Percentiles rank a stretch among this genome's conserved stretches.
phyloP scores from a whole-genome alignment of 805 yeast species.

The Wickerhamiella siamensis region DNA sequence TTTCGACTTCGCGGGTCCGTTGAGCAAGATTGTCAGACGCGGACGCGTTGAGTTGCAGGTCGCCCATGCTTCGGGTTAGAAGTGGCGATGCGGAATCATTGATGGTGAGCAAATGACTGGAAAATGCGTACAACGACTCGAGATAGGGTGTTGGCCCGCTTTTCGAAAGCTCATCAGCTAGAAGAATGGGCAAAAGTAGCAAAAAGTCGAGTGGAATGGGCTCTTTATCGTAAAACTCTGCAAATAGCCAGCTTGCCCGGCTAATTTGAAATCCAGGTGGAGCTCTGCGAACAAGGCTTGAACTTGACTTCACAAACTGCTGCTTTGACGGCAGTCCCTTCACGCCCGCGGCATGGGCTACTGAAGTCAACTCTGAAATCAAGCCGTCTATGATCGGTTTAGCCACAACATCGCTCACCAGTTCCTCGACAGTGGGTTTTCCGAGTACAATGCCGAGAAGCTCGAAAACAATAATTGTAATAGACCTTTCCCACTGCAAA shows the following conservation, averaged over 20 bases:
- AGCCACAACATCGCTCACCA: constrained; percentile 58
- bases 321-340: constrained; percentile 40
- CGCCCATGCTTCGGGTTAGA: neutral
- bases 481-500: constrained; percentile 71
- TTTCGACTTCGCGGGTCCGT: neutral
- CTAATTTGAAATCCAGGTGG: constrained; percentile 23
- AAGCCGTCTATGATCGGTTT: constrained; percentile 76
- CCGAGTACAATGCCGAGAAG: constrained; percentile 66
- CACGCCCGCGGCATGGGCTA: constrained; percentile 43
- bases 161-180: constrained; percentile 62
- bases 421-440: constrained; percentile 42
- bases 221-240: constrained; percentile 44
- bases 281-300: constrained; percentile 15
- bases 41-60: constrained; percentile 3
- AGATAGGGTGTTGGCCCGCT: constrained; percentile 79
- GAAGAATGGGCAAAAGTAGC: constrained; percentile 68
- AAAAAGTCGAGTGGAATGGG: constrained; percentile 60
- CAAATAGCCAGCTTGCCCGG: constrained; percentile 47
- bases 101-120: constrained; percentile 25
- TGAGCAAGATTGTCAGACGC: neutral
- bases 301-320: constrained; percentile 11
- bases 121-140: constrained; percentile 63
- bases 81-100: constrained; percentile 3
- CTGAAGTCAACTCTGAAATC: constrained; percentile 55
- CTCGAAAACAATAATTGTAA: constrained; percentile 64